Percentiles rank a stretch among this genome's conserved stretches.
phyloP scores from a whole-genome alignment of 2,329 filamentous ascomycete genomes.

The Periconia sp. region DNA sequence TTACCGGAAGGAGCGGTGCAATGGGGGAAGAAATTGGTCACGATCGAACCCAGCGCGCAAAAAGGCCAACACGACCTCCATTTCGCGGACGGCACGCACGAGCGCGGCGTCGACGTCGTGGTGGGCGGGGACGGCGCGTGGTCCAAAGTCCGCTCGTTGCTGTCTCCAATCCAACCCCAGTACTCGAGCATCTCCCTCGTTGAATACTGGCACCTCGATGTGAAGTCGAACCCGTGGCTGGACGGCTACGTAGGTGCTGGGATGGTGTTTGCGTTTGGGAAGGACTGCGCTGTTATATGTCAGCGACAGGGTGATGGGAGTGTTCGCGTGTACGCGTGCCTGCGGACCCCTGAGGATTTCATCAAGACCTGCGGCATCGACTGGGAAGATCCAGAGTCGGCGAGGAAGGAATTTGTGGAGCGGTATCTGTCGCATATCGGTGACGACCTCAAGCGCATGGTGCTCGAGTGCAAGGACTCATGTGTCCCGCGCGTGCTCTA shows the following conservation, averaged over 20 bases:
- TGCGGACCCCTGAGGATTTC: slow-evolving; percentile 44
- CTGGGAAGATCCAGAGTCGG: slow-evolving; percentile 39
- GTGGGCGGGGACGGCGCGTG: slow-evolving; percentile 54
- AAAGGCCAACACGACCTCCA: slow-evolving; percentile 21
- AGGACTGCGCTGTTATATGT: slow-evolving; percentile 43
- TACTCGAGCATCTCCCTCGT: slow-evolving; percentile 52
- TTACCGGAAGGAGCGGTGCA: slow-evolving; percentile 45
- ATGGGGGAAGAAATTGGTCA: slow-evolving; percentile 36
- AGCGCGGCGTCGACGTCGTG: slow-evolving; percentile 47
- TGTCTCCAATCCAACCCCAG: slow-evolving; percentile 42
- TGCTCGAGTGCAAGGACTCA: slow-evolving; percentile 20
- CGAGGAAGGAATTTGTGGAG: slow-evolving; percentile 29
- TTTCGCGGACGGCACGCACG: slow-evolving; percentile 34
- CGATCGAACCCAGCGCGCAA: slow-evolving; percentile 27
- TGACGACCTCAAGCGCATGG: slow-evolving; percentile 21
- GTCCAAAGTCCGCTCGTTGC: slow-evolving; percentile 39
- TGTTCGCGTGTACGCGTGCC: slow-evolving; percentile 44
- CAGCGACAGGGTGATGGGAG: slow-evolving; percentile 56
- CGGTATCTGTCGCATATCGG: slow-evolving; percentile 39
- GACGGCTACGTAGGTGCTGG: slow-evolving; percentile 49
- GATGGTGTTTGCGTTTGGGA: slow-evolving; percentile 31
- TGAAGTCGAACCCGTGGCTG: slow-evolving; percentile 48
- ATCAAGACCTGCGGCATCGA: slow-evolving; percentile 50
- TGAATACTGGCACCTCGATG: slow-evolving; percentile 48
- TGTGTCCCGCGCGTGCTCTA: slow-evolving; percentile 46